Base-by-base conservation (phyloP, 2,329 filamentous ascomycete genomes). In the Trichoderma semiorbis region DNA sequence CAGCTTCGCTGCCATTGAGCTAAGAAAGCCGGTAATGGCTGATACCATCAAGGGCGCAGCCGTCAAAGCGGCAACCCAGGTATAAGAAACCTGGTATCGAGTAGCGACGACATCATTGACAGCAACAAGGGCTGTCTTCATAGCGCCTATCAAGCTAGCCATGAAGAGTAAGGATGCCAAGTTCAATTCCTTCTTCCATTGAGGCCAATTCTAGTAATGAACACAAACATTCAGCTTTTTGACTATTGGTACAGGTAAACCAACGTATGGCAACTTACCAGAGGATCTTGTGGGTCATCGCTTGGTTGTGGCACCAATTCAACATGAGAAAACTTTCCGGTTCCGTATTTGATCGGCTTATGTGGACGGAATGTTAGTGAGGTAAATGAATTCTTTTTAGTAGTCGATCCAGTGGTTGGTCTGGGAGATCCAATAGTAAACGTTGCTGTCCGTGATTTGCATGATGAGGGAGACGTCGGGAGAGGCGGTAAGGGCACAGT, bases 251-350 rank as follows among this genome's bases (percentile, higher is more conserved):
- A 18, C 14, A 18, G 36, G 26, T n/a, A 16, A 21, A 5, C 12
- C n/a, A n/a, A 16, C 14, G 11, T 30, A 34, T 21, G 7, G 11
- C 7, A 57, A 78, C 84, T 69, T 80, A 88, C 87, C 77, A 89
- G 75, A 65, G 87, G 87, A 77, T 89, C 88, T 28, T 84, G 81
- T 0, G 82, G 80, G 69, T 87, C 85, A 70, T 88, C 85, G 68
- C 85, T 89, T 0, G 87, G 87, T 76, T 87, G 87, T 3, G 88
- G 87, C 11, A 86, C 83, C 60, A 88, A 78, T 77, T 87, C 86
- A 7, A 84, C 78, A 16, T 78, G 76, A 2, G 82, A 78, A 70
- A 83, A 75, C 69, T 81, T 85, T 0, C 85, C 85, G 28, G 75
- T 81, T 8, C 82, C 85, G 72, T 86, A 86, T 76, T 87, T 87